Conservation (phyloP, 2,329 filamentous ascomycete species). For the Monilinia fructigena region DNA sequence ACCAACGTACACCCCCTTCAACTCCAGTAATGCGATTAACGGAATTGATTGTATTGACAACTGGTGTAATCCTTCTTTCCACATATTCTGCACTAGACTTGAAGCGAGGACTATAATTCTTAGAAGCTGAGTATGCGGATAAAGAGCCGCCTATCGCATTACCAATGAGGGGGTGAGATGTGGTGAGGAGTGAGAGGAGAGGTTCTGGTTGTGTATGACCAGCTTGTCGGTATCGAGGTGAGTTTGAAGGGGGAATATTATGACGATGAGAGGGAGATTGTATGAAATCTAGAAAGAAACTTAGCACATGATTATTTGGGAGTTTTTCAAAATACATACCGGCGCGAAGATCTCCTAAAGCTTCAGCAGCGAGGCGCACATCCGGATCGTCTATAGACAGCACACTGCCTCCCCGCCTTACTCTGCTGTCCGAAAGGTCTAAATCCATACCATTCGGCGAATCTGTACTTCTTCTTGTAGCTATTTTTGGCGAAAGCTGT, state of each 20-base stretch:
- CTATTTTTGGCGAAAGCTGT: slow-evolving; percentile 36
- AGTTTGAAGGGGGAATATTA: slow-evolving; percentile 35
- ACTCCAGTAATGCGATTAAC: slow-evolving; percentile 85
- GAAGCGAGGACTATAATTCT: slow-evolving; percentile 86
- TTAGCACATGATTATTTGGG: slow-evolving; percentile 16
- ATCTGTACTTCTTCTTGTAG: slow-evolving; percentile 28
- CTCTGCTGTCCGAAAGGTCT: slow-evolving; percentile 36
- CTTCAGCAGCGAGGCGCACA: slow-evolving; percentile 70
- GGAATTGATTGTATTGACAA: slow-evolving; percentile 81
- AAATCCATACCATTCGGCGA: slow-evolving; percentile 39
- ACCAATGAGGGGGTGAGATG: slow-evolving; percentile 81
- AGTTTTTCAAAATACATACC: slow-evolving; percentile 50
- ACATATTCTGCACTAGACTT: slow-evolving; percentile 89
- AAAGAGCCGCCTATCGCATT: slow-evolving; percentile 82
- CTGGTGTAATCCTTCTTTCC: slow-evolving; percentile 81
- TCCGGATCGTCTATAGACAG: slow-evolving; percentile 61
- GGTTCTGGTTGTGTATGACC: slow-evolving; percentile 61
- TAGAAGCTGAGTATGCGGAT: slow-evolving; percentile 81
- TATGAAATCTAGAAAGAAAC: slow-evolving; percentile 55
- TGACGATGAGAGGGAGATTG: slow-evolving; percentile 55
- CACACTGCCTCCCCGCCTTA: slow-evolving; percentile 38
- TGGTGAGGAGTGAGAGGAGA: slow-evolving; percentile 80
- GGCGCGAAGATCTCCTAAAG: slow-evolving; percentile 70
- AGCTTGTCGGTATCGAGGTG: slow-evolving; percentile 41
- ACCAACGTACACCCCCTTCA: slow-evolving; percentile 82